Evolutionary conservation across 768 basidiomycete species (phyloP), one percentile per base, ranked within the genome.

Genomic region (Tricholoma hemisulphureum): DNA sequence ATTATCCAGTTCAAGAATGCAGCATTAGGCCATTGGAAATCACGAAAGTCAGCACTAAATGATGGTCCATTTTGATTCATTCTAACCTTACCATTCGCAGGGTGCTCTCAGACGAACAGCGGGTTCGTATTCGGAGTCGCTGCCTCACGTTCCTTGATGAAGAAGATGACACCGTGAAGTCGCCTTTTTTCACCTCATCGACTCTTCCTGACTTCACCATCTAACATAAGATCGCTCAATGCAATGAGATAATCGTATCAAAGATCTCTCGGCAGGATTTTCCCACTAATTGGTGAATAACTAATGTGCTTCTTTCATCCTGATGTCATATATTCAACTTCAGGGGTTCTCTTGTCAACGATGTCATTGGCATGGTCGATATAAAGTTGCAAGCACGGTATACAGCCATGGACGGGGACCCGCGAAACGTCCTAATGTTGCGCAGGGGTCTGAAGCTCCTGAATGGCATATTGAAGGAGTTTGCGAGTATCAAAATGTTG

Each of bases 1-100:
- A 91, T 93, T 61, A 89, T 95, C 55, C 92, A 93, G 66, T 89
- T 95, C 76, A 95, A 95, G 74, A 95, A 95, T 64, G 79, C 81
- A 1, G 87, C 86, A 2, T 69, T 86, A 3, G 73, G 73, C 50
- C 87, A 91, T 65, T 96, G 94, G 94, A 79, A 82, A 67, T 87
- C 86, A 29, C 75, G 86, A 74, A 91, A 85, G 92, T 91, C 62
- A 67, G 81, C 61, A 48, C 6, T 37, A 23, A 16, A 41, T 14
- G 10, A 21, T 55, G 16, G 11, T 9, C 45, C 51, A 45, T 28
- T 53, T 13, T 18, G 31, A 41, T 28, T 57, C 55, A 52, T 51
- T n/a, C 55, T 57, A 45, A 50, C 56, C 43, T 53, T 56, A 56
- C 45, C 10, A 53, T 63, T 53, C 55, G 18, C 64, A 94, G 90